Evolutionary conservation across 2,329 filamentous ascomycete genomes (phyloP).

Genomic region (Verticillium klebahnii): DNA sequence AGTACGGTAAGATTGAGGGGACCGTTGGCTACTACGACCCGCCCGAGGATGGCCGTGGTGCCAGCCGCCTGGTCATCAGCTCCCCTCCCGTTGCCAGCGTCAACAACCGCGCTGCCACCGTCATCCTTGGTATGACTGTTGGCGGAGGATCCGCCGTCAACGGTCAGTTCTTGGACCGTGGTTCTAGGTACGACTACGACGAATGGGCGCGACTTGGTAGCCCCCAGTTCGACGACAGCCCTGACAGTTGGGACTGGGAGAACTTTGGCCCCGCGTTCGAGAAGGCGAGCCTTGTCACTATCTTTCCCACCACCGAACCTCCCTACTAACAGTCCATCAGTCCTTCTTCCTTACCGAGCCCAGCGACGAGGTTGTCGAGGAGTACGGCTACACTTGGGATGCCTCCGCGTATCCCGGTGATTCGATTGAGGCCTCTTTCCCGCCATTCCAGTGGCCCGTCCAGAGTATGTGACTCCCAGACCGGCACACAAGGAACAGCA

Average conservation of each 20-base stretch:
- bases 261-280: slow-evolving; percentile 28
- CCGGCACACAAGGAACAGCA: background rate
- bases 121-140: slow-evolving; percentile 26
- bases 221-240: slow-evolving; percentile 12
- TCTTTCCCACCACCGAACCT: background rate
- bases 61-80: slow-evolving; percentile 17
- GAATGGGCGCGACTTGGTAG: slow-evolving; percentile 27
- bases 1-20: slow-evolving; percentile 7
- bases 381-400: slow-evolving; percentile 27
- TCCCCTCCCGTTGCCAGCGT: slow-evolving; percentile 20
- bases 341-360: slow-evolving; percentile 15
- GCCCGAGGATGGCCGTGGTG: slow-evolving; percentile 16
- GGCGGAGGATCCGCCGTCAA: slow-evolving; percentile 31
- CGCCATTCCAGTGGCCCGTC: slow-evolving; percentile 24
- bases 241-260: slow-evolving; percentile 28
- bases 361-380: slow-evolving; percentile 16
- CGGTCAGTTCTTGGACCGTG: slow-evolving; percentile 32
- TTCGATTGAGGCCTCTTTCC: slow-evolving; percentile 25
- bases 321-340: slow-evolving; percentile 6
- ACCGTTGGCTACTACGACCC: slow-evolving; percentile 22
- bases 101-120: slow-evolving; percentile 18
- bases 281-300: slow-evolving; percentile 19
- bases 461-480: slow-evolving; percentile 12
- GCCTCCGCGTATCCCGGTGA: slow-evolving; percentile 23
- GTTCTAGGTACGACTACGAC: slow-evolving; percentile 28